These are phyloP conservation scores for Alternaria gaisen DNA, from an alignment of 2,329 filamentous ascomycete genomes.

Conservation along the genomic window DNA sequence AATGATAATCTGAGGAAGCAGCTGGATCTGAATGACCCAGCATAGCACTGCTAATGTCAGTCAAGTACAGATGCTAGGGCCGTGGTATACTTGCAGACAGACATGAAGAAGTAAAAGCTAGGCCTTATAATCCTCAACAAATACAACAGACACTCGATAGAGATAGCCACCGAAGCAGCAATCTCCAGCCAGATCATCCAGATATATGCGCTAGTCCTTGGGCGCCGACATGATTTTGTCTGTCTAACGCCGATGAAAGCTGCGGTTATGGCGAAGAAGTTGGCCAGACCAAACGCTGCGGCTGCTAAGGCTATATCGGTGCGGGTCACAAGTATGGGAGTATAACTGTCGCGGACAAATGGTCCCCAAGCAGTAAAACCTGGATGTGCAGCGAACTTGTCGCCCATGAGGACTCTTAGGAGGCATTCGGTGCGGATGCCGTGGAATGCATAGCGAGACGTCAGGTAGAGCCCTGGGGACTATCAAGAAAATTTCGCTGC, in stretches of 20 bases:
- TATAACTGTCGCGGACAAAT: conserved; percentile 33
- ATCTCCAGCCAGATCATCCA: conserved; percentile 61
- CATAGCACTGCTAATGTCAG: conserved; percentile 27
- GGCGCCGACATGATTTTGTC: conserved; percentile 31
- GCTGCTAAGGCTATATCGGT: conserved; percentile 31
- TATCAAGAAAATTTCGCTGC: not conserved
- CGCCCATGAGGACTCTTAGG: conserved; percentile 14
- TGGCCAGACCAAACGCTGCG: conserved; percentile 30
- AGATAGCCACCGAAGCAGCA: conserved; percentile 53
- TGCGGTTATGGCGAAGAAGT: conserved; percentile 31
- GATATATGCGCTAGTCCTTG: conserved; percentile 51
- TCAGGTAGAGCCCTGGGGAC: not conserved
- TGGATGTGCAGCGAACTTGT: conserved; percentile 26
- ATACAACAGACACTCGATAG: conserved; percentile 48
- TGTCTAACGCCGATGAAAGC: conserved; percentile 43
- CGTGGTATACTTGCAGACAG: conserved; percentile 28
- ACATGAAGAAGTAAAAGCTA: conserved; percentile 46
- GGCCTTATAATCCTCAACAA: conserved; percentile 41
- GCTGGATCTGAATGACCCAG: conserved; percentile 41
- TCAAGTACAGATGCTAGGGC: not conserved
- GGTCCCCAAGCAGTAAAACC: conserved; percentile 36
- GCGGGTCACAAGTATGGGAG: conserved; percentile 26
- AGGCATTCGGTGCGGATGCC: conserved; percentile 1
- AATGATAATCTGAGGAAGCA: conserved; percentile 43
- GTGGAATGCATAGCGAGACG: not conserved